These are phyloP conservation scores for Pythium scleroteichum DNA, from an alignment of 352 stramenopile genomes.

Conservation along the genomic window DNA sequence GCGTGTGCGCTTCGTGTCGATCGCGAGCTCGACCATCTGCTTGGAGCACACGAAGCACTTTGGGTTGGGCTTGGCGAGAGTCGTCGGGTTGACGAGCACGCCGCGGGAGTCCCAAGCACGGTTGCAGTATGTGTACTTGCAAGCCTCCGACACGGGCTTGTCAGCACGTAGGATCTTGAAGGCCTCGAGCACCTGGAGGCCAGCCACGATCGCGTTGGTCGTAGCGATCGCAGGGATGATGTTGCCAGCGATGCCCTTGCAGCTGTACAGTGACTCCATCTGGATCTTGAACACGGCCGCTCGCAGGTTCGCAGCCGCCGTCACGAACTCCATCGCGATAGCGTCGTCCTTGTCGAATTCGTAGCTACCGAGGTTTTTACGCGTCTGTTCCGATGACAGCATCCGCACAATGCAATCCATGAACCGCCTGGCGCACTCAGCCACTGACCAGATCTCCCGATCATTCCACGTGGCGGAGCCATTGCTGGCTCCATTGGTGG, in stretches of 20 bases:
- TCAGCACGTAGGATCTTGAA: conserved; percentile 78
- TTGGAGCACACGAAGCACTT: conserved; percentile 97
- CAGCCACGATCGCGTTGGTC: conserved; percentile 99
- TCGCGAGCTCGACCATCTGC: conserved; percentile 87
- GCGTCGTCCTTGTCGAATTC: conserved; percentile 98
- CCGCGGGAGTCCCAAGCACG: conserved; percentile 89
- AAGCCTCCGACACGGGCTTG: conserved; percentile 68
- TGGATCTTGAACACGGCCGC: conserved; percentile 81
- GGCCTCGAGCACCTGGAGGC: conserved; percentile 88
- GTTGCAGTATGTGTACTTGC: conserved; percentile 95
- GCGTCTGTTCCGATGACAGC: conserved; percentile 51
- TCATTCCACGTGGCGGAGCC: conserved; percentile 69
- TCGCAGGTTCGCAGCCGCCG: conserved; percentile 96
- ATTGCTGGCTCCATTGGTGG: conserved; percentile 19
- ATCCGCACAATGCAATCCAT: conserved; percentile 62
- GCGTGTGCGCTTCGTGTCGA: conserved; percentile 89
- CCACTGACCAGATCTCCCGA: conserved; percentile 85
- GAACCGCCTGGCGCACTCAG: conserved; percentile 90
- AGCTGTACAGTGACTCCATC: conserved; percentile 86
- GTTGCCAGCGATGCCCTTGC: conserved; percentile 99
- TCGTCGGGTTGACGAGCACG: conserved; percentile 91
- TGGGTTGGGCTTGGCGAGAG: conserved; percentile 89
- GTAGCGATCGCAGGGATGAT: conserved; percentile 99
- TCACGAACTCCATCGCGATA: conserved; percentile 97
- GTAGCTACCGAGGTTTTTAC: conserved; percentile 69